phyloP scores from a whole-genome alignment of 257 asterid species.

The Pogostemon cablin region DNA sequence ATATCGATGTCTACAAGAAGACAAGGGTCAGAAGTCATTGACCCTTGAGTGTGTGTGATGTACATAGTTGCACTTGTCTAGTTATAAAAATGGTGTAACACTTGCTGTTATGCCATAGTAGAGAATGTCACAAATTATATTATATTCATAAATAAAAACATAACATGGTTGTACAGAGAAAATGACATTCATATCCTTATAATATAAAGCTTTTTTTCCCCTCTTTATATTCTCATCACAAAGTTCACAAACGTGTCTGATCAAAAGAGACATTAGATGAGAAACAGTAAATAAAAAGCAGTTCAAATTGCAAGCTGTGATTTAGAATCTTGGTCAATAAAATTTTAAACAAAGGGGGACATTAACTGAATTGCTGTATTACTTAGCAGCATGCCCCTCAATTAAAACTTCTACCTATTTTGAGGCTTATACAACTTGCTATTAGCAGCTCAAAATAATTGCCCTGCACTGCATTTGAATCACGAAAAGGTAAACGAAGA shows the following conservation, averaged over 20 bases:
- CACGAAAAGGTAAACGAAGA: conserved; percentile 10
- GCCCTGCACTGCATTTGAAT: conserved; percentile 46
- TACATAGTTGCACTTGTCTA: neutral
- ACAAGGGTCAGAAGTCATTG: conserved; percentile 38
- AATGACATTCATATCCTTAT: neutral
- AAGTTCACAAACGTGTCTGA: conserved; percentile 9
- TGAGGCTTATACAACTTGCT: conserved; percentile 49
- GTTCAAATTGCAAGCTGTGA: conserved; percentile 20
- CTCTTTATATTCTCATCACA: neutral
- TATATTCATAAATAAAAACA: too few species aligned
- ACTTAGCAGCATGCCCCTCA: conserved; percentile 47
- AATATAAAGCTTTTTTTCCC: neutral
- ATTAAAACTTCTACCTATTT: conserved; percentile 40
- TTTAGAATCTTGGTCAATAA: conserved; percentile 30
- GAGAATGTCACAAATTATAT: too few species aligned
- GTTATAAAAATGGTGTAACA: too few species aligned
- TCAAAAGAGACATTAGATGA: neutral
- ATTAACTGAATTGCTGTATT: conserved; percentile 34
- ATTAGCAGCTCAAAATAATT: conserved; percentile 49
- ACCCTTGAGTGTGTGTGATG: neutral
- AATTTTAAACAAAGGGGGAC: conserved; percentile 31
- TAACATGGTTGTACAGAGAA: neutral
- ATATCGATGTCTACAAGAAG: conserved; percentile 63
- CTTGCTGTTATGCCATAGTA: too few species aligned
- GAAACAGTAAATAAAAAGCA: neutral